Percentiles rank a stretch among this genome's conserved stretches.
phyloP scores from a whole-genome alignment of 2,329 filamentous ascomycete genomes.

The Trichoderma endophyticum region DNA sequence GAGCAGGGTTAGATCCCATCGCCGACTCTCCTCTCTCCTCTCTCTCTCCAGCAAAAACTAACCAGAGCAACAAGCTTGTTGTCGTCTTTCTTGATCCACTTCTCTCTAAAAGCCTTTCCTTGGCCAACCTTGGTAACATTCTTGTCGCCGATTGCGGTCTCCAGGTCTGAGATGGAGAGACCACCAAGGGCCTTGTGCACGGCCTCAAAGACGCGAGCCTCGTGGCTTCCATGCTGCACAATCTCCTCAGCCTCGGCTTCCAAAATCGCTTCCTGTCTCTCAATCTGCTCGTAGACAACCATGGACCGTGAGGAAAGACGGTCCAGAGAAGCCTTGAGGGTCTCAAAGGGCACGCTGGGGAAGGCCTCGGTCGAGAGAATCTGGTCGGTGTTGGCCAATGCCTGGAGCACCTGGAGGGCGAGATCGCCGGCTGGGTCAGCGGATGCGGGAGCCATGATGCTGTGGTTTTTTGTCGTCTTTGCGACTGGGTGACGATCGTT shows the following conservation, averaged over 20 bases:
- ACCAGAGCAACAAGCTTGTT: constrained; percentile 54
- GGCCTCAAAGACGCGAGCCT: constrained; percentile 77
- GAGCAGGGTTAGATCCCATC: not conserved
- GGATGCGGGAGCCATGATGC: constrained; percentile 17
- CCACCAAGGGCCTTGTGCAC: constrained; percentile 71
- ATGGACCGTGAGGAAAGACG: constrained; percentile 80
- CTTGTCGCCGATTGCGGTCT: constrained; percentile 68
- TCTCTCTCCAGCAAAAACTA: constrained; percentile 24
- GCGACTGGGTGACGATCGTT: not conserved
- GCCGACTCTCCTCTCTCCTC: not conserved
- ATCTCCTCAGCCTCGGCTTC: constrained; percentile 73
- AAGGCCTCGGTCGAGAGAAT: constrained; percentile 69
- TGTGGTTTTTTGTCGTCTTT: not conserved
- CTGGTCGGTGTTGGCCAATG: constrained; percentile 60
- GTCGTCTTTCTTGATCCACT: constrained; percentile 66
- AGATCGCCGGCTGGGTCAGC: constrained; percentile 49
- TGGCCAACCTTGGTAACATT: constrained; percentile 79
- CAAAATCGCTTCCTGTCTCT: constrained; percentile 71
- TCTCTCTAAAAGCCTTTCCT: constrained; percentile 86
- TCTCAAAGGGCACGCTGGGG: constrained; percentile 60
- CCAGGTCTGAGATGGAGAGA: constrained; percentile 72
- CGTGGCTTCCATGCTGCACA: constrained; percentile 72
- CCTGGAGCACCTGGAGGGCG: constrained; percentile 61
- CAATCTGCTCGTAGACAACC: constrained; percentile 80
- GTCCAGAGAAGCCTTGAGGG: constrained; percentile 84